phyloP scores from a whole-genome alignment of 225 moss, liverwort and hornwort genomes.

The Pseudoscleropodium purum region DNA sequence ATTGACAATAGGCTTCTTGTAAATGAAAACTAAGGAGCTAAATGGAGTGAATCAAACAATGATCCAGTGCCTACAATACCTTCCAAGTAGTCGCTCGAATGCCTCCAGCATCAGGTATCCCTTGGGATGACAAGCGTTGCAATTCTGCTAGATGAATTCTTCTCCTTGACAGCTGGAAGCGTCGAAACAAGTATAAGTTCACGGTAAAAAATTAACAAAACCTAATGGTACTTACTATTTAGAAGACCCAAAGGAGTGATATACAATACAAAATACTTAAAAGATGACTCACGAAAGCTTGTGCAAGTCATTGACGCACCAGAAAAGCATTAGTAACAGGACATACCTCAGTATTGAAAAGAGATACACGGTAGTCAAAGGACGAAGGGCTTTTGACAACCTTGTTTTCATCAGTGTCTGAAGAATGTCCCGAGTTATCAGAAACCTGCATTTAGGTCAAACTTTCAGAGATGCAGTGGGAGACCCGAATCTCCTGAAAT shows the following conservation, averaged over 20 bases:
- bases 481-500: not conserved
- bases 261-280: not conserved
- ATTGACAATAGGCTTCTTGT: not conserved
- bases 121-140: slow-evolving; percentile 87
- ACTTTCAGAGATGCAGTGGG: not conserved
- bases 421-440: slow-evolving; percentile 24
- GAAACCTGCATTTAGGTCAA: slow-evolving; percentile 11
- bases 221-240: not conserved
- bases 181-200: not conserved
- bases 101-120: slow-evolving; percentile 85
- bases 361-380: slow-evolving; percentile 36
- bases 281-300: not conserved
- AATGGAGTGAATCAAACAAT: not conserved
- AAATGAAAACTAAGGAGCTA: not conserved
- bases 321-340: not conserved
- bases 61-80: slow-evolving; percentile 28
- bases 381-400: slow-evolving; percentile 16
- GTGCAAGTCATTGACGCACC: not conserved
- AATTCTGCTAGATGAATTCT: slow-evolving; percentile 86
- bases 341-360: slow-evolving; percentile 41
- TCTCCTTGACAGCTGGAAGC: slow-evolving; percentile 73
- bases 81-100: slow-evolving; percentile 92
- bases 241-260: not conserved
- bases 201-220: not conserved
- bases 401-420: slow-evolving; percentile 19